A percentile compares a stretch with the other conserved stretches of the same genome.
phyloP scores from a whole-genome alignment of 2,329 filamentous ascomycete species.

The Colletotrichum zoysiae region DNA sequence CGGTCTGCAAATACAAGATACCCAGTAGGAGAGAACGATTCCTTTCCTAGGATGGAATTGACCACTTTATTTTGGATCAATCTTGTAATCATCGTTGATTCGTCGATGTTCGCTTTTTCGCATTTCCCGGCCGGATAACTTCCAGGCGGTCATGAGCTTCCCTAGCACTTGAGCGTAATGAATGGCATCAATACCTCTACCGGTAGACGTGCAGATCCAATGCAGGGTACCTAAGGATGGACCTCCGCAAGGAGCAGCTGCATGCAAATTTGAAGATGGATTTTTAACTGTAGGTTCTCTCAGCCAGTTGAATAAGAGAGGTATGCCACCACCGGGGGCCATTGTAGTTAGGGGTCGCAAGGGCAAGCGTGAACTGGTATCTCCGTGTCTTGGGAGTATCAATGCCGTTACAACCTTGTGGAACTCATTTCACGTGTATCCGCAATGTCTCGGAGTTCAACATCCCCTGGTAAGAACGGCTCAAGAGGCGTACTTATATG shows the following conservation, averaged over 20 bases:
- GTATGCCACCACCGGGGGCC: not conserved
- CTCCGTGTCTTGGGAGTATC: not conserved
- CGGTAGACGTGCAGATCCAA: slow-evolving; percentile 6
- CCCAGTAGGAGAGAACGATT: not conserved
- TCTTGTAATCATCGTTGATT: not conserved
- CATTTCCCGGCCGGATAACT: not conserved
- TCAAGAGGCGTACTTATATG: not conserved
- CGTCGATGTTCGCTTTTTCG: not conserved
- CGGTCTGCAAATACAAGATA: slow-evolving; percentile 14
- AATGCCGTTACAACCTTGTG: not conserved
- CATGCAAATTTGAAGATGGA: too few species aligned
- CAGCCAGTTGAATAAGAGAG: too few species aligned
- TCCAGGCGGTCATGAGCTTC: not conserved
- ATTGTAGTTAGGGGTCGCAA: not conserved
- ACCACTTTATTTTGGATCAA: not conserved
- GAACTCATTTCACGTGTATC: not conserved
- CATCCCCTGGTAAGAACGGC: not conserved
- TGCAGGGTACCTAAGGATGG: not conserved
- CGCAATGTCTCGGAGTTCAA: not conserved
- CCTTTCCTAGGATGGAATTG: not conserved
- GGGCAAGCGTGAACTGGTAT: not conserved
- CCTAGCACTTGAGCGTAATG: not conserved
- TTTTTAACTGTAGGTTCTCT: too few species aligned
- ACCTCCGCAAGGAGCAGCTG: too few species aligned
- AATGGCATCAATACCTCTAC: not conserved